Base-by-base conservation (phyloP, 176 grass and related monocot species). In the Phoenix dactylifera region DNA sequence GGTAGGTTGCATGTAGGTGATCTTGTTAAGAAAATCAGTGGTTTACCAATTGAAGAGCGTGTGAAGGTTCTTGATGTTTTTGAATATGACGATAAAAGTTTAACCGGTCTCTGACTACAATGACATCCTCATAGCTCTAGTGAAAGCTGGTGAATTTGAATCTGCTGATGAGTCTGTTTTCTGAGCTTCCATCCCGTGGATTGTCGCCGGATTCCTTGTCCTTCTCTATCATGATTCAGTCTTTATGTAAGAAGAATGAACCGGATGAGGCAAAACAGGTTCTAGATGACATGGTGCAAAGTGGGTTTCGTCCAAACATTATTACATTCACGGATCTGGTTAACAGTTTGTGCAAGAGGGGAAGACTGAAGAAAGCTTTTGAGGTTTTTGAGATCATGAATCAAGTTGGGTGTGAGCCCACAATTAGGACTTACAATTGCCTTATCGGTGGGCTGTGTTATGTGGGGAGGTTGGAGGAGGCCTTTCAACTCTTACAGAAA, bases 81-180 rank as follows among this genome's bases (percentile, higher is more conserved):
- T 44, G 77, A 80, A 54, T 73, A 75, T 15, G 81, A 92, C 57
- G 79, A 76, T 57, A 65, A 26, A 7, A 66, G 67, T 35, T 78
- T 98, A 28, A 92, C 81, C 22, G 68, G 68, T 88, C 48, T 98
- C 84, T 26, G 76, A 98, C 57, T 98, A 88, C 81, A 92, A 97
- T 72, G 87, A 97, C 81, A 85, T 92, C 52, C 76, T 88, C 24
- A 72, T 59, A 16, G 79, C 81, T 73, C 67, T 97, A 15, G 63
- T 83, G 7, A 83, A 72, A 63, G 81, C 81, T 12, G 80, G 74
- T 6, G 84, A 90, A 49, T 60, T 72, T 63, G 87, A 87, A 22
- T 71, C 72, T 16, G 73, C 77, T 0, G 35, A n/a, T 91, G 16
- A 69, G 49, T 24, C 72, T 97, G 5, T 91, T 97, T 67, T 71